phyloP scores from a whole-genome alignment of 2,329 filamentous ascomycete genomes.

The Fusarium verrucosum region DNA sequence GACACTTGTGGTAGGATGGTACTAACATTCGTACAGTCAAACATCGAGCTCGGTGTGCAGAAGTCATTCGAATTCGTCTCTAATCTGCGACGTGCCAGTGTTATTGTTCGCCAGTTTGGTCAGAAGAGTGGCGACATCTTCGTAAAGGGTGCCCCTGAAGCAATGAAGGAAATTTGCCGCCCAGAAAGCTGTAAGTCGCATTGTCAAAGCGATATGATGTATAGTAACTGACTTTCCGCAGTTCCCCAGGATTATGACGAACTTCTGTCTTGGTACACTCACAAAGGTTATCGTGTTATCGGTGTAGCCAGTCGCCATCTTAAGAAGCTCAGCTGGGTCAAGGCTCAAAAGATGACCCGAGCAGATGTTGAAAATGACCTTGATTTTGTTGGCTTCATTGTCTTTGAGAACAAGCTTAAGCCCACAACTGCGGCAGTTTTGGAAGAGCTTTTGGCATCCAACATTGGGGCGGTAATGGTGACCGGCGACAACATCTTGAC shows the following conservation, averaged over 20 bases:
- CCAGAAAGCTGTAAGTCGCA: constrained; percentile 76
- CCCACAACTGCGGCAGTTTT: constrained; percentile 83
- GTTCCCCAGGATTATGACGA: constrained; percentile 92
- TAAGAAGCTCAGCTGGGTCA: constrained; percentile 89
- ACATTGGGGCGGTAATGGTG: constrained; percentile 93
- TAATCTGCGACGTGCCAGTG: constrained; percentile 89
- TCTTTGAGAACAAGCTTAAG: constrained; percentile 99
- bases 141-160: constrained; percentile 96
- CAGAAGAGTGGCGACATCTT: constrained; percentile 86
- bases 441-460: constrained; percentile 81
- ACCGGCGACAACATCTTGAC: constrained; percentile 98
- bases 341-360: constrained; percentile 92
- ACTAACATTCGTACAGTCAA: constrained; percentile 49
- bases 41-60: constrained; percentile 87
- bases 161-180: constrained; percentile 92
- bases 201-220: neutral
- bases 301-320: constrained; percentile 92
- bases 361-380: constrained; percentile 84
- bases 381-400: constrained; percentile 93
- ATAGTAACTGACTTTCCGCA: constrained; percentile 44
- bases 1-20: too few species aligned
- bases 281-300: constrained; percentile 95
- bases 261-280: constrained; percentile 87
- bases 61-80: constrained; percentile 96
- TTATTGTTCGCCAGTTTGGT: constrained; percentile 89